Percentiles rank a stretch among this genome's conserved stretches.
phyloP scores from a whole-genome alignment of 1,284 basidiomycete species.

The Phlebopus sp. region DNA sequence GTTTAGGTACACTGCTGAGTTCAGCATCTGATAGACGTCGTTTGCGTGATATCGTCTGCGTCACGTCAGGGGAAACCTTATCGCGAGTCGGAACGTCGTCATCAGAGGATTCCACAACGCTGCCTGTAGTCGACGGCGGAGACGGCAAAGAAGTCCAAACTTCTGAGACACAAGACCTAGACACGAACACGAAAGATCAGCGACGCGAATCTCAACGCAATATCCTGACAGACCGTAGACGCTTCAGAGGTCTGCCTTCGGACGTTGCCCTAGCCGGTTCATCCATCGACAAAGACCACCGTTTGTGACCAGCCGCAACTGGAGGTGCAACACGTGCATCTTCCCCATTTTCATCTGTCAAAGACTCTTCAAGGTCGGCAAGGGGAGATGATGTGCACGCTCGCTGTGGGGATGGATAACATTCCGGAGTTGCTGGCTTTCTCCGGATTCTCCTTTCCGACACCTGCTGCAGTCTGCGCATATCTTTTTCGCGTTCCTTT shows the following conservation, averaged over 20 bases:
- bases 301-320: slow-evolving; percentile 23
- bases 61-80: background rate
- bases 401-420: slow-evolving; percentile 14
- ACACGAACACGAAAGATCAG: too few species aligned
- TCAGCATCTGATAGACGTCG: slow-evolving; percentile 34
- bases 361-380: slow-evolving; percentile 1
- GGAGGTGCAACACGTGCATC: slow-evolving; percentile 10
- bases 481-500: slow-evolving; percentile 11
- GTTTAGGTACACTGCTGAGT: slow-evolving; percentile 16
- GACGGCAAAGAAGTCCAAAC: background rate
- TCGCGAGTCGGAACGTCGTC: background rate
- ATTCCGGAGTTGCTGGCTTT: background rate
- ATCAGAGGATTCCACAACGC: background rate
- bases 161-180: too few species aligned
- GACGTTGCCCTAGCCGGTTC: background rate
- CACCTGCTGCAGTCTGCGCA: background rate
- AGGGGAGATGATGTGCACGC: slow-evolving; percentile 5
- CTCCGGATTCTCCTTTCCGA: background rate
- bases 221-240: slow-evolving; percentile 20
- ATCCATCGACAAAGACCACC: slow-evolving; percentile 13
- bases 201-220: background rate
- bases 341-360: slow-evolving; percentile 12
- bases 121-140: too few species aligned
- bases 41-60: slow-evolving; percentile 19
- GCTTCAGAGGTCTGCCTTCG: slow-evolving; percentile 19